Base-by-base conservation (phyloP, 768 basidiomycete species). In the Boletus vermiculosoides region DNA sequence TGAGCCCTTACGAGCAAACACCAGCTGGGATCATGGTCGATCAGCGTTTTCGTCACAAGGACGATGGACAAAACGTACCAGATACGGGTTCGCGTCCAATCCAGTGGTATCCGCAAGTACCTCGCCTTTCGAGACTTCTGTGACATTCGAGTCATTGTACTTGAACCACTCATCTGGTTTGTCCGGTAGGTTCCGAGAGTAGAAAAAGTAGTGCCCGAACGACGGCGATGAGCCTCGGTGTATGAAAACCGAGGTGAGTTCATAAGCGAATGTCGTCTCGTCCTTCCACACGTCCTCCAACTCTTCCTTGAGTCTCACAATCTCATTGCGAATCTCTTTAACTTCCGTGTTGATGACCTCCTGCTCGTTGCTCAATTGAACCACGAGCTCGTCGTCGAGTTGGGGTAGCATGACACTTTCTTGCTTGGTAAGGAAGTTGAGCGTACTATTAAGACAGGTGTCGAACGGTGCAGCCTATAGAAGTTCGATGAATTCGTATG, bases 171-270 rank as follows among this genome's bases (percentile, higher is more conserved):
- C 79, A 55, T 97, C 88, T 12, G 87, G 86, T 23, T 84, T 73
- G 47, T 84, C 82, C 1, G 94, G 95, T 15, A 97, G 77, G 70
- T 93, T 81, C 40, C 94, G 82, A 53, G 94, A 92, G 71, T 96
- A 97, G 73, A 98, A 92, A 79, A 94, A 98, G 73, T 97, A 97
- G 69, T 97, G 95, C 4, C 94, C 94, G 75, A 85, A 94, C 8
- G 88, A 89, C 2, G 92, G 86, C 18, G 86, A 89, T 52, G 87
- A 82, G 47, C 94, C 95, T 30, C 95, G 87, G 71, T 98, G 95
- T 57, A 98, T 89, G 77, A 93, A 98, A 20, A 98, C 96, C 11
- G 92, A 91, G 0, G 92, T 93, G 44, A 98, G 80, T 67, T 97
- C 92, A 69, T 97, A 98, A 31, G 87, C 86, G 9, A 83, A 84